Evolutionary conservation across 1,139 yeast species (phyloP), one percentile per base, ranked within the genome.

Genomic region (Blastobotrys malaysiensis): DNA sequence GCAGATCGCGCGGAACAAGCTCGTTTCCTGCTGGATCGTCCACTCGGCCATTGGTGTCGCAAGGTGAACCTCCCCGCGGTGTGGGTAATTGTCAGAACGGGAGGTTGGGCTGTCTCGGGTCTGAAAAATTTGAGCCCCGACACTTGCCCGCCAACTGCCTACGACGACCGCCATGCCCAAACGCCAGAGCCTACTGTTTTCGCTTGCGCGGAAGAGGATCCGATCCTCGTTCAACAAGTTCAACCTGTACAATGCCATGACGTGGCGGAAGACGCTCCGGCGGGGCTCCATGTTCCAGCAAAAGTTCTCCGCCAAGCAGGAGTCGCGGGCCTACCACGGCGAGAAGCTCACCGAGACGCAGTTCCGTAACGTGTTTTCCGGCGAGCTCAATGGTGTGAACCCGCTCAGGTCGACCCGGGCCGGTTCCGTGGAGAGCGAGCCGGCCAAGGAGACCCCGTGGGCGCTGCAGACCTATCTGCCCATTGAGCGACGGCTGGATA

Each of bases 261-360:
- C 70, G 11, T 71, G 71, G 71, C 57, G 67, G 52, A 65, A 69
- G 59, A 60, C 61, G 82, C 73, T 86, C 85, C 80, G 77, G 55
- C 79, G 82, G 9, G 81, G 80, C 65, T 80, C 90, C 14, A 73
- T 88, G 56, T 93, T 79, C 73, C 97, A 90, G 73, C 97, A 91
- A 71, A 89, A 90, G 73, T 93, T 96, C 91, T 74, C 78, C 9
- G 86, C 97, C 53, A 93, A 95, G 70, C 86, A 85, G 66, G 97
- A 90, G 68, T 85, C 98, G 3, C 81, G 99, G 73, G 86, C 95
- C 1, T 93, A 93, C 70, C 99, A 93, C 69, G 99, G 99, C 63
- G 98, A 93, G 66, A 91, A 87, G 68, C 73, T 93, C 55, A 86
- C 95, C 0, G 99, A 93, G 69, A 76, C 82, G 24, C 82, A 93